Evolutionary conservation across 805 yeast species (phyloP).

Genomic region (Huiozyma sinensis): DNA sequence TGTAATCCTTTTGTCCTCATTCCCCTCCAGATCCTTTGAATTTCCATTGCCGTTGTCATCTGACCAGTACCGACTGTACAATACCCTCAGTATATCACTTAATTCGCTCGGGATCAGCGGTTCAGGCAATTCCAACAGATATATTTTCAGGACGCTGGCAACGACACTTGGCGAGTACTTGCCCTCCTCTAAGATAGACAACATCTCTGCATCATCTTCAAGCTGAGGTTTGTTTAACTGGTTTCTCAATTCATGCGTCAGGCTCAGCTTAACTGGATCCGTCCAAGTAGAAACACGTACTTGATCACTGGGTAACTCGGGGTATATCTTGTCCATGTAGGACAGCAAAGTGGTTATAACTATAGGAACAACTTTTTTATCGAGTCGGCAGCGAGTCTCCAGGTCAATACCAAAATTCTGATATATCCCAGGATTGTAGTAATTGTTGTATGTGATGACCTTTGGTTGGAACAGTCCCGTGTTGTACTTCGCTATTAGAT

Average conservation of each 20-base stretch:
- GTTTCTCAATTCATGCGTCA: constrained; percentile 51
- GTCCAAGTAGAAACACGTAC: constrained; percentile 63
- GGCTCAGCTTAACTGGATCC: constrained; percentile 47
- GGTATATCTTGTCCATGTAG: constrained; percentile 60
- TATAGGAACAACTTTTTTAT: constrained; percentile 61
- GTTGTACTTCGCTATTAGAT: constrained; percentile 53
- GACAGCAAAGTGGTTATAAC: constrained; percentile 52
- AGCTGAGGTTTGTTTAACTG: constrained; percentile 32
- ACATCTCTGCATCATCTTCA: constrained; percentile 26
- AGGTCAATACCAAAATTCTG: constrained; percentile 77
- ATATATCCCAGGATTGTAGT: constrained; percentile 53
- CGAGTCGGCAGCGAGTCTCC: constrained; percentile 59
- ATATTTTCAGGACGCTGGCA: constrained; percentile 60
- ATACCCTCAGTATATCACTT: constrained; percentile 57
- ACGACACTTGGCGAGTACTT: constrained; percentile 44
- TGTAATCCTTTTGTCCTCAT: constrained; percentile 35
- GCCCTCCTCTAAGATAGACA: constrained; percentile 22
- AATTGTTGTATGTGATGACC: constrained; percentile 67
- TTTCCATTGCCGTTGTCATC: constrained; percentile 7
- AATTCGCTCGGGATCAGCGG: constrained; percentile 55
- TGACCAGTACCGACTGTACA: constrained; percentile 44
- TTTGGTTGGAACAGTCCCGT: constrained; percentile 70
- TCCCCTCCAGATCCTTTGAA: constrained; percentile 1
- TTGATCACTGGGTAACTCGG: constrained; percentile 57
- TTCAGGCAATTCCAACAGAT: constrained; percentile 70